Percentiles rank a stretch among this genome's conserved stretches.
Conservation (phyloP, 805 yeast genomes). For the Yarrowia hollandica region DNA sequence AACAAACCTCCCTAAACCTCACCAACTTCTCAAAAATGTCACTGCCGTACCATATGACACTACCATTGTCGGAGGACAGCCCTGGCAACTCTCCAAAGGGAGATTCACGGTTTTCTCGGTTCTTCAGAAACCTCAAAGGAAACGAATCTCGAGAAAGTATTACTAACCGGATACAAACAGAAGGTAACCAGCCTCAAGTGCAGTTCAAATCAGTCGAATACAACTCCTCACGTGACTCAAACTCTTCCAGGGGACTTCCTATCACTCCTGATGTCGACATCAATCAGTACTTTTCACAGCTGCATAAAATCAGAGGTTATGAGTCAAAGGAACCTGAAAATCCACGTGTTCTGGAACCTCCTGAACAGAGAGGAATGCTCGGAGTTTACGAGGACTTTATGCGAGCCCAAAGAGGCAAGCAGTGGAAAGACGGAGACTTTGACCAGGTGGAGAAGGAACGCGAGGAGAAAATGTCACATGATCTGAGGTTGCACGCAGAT, state of each 20-base stretch:
- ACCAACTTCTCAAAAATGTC: not conserved
- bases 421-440: slow-evolving; percentile 7
- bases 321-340: not conserved
- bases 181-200: not conserved
- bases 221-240: not conserved
- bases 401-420: slow-evolving; percentile 7
- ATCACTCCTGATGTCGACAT: slow-evolving; percentile 3
- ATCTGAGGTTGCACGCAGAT: not conserved
- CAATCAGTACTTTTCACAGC: not conserved
- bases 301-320: not conserved
- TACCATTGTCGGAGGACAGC: slow-evolving; percentile 1
- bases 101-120: slow-evolving; percentile 14
- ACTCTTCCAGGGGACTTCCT: not conserved
- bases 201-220: not conserved
- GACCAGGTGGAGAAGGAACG: not conserved
- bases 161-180: not conserved
- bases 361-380: slow-evolving; percentile 8
- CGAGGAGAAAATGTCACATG: not conserved
- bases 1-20: not conserved
- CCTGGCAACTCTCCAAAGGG: slow-evolving; percentile 5
- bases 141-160: slow-evolving; percentile 7
- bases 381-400: slow-evolving; percentile 17
- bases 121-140: slow-evolving; percentile 1
- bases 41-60: slow-evolving; percentile 7
- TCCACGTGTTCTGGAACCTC: not conserved